Evolutionary conservation across 2,329 filamentous ascomycete genomes (phyloP), one percentile per base, ranked within the genome.

Genomic region (Ceratocystis cubensis): DNA sequence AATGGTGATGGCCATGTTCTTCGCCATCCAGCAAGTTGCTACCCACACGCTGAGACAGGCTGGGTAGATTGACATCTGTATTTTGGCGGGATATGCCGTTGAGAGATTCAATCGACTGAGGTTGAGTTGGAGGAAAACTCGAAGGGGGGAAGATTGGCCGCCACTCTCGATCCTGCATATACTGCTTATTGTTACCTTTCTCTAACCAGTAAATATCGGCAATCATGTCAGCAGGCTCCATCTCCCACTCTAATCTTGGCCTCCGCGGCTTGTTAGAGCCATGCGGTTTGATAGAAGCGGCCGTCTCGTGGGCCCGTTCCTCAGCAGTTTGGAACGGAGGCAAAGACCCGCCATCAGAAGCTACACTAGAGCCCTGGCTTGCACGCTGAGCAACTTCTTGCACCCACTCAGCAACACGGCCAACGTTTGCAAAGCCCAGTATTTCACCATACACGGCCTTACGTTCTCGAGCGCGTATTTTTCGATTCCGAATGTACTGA

Each of bases 141-240:
- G 44, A 28, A 10, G 66, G 53, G 5, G 64, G 80, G 69, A 89
- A 95, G 15, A 96, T 84, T 67, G 83, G 86, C 61, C 83, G 82
- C 72, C 91, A 91, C 71, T 89, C 79, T 15, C 86, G 84, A 74
- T 96, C 88, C 73, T 96, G 89, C 53, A 96, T 87, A 33, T 91
- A 79, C 64, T 81, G 81, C 74, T 92, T 95, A 75, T 96, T 91
- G 67, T 87, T 80, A 41, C 83, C 84, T 71, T 92, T 86, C 73
- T 96, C 91, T 25, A 95, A 77, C 94, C 94, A 99, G 72, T 92
- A 90, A 1, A 88, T 81, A 77, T 99, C 94, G 3, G 92, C 92
- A 61, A 97, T 78, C 74, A 96, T 82, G 73, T 97, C 92, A 66
- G 89, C 86, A 0, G 93, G 89, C 57, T 88, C 84, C 20, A 92